Percentiles rank a stretch among this genome's conserved stretches.
These are phyloP conservation scores for Extremus antarcticus DNA, from an alignment of 495 filamentous ascomycete species.

Conservation along the genomic window DNA sequence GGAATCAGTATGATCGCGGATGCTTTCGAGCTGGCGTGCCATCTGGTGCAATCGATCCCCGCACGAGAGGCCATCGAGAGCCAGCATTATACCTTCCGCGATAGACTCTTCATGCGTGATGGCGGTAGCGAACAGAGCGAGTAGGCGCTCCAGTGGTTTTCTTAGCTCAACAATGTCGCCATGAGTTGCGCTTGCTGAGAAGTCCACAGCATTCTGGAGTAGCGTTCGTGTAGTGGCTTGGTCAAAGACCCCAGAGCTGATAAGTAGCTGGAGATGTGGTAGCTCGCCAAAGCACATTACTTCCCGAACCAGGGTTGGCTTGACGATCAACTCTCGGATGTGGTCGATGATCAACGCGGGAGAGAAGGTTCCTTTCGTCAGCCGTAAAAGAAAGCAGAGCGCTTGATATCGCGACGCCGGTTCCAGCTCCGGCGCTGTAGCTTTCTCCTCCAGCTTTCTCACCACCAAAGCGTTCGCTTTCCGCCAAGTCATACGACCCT, in stretches of 20 bases:
- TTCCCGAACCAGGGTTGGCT: not conserved
- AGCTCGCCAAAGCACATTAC: not conserved
- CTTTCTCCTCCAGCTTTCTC: constrained; percentile 44
- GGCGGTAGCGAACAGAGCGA: not conserved
- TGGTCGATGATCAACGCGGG: constrained; percentile 4
- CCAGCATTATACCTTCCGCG: constrained; percentile 2
- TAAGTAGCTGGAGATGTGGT: not conserved
- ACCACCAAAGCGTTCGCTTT: constrained; percentile 33
- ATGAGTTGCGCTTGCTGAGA: not conserved
- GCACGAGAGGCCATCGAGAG: constrained; percentile 1
- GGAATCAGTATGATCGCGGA: not conserved
- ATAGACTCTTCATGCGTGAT: not conserved
- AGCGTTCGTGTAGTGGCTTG: not conserved
- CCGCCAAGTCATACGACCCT: constrained; percentile 38
- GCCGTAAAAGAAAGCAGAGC: constrained; percentile 8
- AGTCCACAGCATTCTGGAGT: constrained; percentile 2
- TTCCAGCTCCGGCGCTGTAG: constrained; percentile 31
- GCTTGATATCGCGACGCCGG: constrained; percentile 30
- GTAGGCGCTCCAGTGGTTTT: not conserved
- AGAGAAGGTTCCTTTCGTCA: constrained; percentile 3
- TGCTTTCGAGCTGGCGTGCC: not conserved
- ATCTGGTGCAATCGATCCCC: not conserved
- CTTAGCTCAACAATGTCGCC: constrained; percentile 30
- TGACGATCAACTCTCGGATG: constrained; percentile 2
- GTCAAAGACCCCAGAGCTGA: not conserved